phyloP scores from a whole-genome alignment of 768 basidiomycete species.

The Auriscalpium vulgare region DNA sequence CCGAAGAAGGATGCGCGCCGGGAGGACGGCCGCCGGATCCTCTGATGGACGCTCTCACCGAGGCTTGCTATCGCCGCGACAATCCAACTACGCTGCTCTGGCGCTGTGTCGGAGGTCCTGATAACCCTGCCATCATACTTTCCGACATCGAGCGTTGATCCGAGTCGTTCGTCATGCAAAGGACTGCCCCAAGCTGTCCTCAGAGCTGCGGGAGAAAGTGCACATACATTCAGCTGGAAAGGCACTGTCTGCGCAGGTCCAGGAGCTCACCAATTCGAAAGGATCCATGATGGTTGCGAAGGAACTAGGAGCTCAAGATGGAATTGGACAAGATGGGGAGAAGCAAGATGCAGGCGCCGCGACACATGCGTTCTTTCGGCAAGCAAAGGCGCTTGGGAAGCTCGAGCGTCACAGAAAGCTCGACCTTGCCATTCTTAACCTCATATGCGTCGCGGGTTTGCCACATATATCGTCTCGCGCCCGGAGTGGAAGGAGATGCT shows the following conservation, averaged over 20 bases:
- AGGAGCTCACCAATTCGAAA: too few relatives aligned
- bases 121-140: neutral
- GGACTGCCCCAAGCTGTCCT: neutral
- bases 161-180: neutral
- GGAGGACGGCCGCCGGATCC: too few relatives aligned
- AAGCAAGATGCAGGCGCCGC: too few relatives aligned
- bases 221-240: too few relatives aligned
- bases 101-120: neutral
- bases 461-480: neutral
- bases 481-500: neutral
- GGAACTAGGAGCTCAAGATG: too few relatives aligned
- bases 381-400: neutral
- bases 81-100: neutral
- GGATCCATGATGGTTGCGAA: too few relatives aligned
- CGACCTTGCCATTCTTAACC: neutral
- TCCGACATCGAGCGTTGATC: neutral
- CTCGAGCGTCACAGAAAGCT: neutral
- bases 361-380: too few relatives aligned
- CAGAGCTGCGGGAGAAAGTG: too few relatives aligned
- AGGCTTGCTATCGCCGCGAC: neutral
- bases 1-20: too few relatives aligned
- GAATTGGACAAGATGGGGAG: too few relatives aligned
- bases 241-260: too few relatives aligned
- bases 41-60: neutral
- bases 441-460: neutral